phyloP scores from a whole-genome alignment of 495 filamentous ascomycete genomes.

The Apodospora peruviana region DNA sequence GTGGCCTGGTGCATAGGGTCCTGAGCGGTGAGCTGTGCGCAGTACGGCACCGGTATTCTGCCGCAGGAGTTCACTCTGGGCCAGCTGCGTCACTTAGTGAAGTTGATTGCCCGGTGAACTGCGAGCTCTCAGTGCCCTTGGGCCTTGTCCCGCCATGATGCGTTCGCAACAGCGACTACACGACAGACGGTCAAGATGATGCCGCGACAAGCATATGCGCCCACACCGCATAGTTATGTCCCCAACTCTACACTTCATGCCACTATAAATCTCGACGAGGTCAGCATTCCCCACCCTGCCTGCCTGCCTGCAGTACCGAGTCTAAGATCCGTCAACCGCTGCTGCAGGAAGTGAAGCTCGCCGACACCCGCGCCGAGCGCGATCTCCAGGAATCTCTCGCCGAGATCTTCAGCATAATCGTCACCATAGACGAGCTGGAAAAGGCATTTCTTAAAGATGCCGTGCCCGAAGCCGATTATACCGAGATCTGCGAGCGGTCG shows the following conservation, averaged over 20 bases:
- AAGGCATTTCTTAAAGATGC: constrained; percentile 97
- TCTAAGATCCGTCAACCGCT: neutral
- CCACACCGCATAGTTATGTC: constrained; percentile 85
- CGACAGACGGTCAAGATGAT: constrained; percentile 32
- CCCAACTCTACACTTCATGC: constrained; percentile 72
- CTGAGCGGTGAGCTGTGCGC: no score
- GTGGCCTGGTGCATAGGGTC: no score
- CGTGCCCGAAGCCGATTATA: constrained; percentile 85
- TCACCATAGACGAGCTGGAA: constrained; percentile 91
- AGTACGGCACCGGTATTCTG: constrained; percentile 1
- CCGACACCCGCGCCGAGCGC: constrained; percentile 75
- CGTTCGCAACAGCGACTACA: neutral
- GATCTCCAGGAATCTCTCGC: constrained; percentile 94
- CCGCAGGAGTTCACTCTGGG: no score
- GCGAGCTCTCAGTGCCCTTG: constrained; percentile 3
- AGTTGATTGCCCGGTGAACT: no score
- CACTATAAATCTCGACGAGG: constrained; percentile 90
- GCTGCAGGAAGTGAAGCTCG: constrained; percentile 81
- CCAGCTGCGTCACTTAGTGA: no score
- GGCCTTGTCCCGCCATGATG: constrained; percentile 16
- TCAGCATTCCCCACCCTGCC: constrained; percentile 30
- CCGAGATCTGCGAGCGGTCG: constrained; percentile 86
- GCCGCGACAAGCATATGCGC: constrained; percentile 64
- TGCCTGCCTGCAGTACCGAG: neutral
- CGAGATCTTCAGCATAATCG: constrained; percentile 95